phyloP scores from a whole-genome alignment of 2,329 filamentous ascomycete genomes.

The Cryphonectria japonica region DNA sequence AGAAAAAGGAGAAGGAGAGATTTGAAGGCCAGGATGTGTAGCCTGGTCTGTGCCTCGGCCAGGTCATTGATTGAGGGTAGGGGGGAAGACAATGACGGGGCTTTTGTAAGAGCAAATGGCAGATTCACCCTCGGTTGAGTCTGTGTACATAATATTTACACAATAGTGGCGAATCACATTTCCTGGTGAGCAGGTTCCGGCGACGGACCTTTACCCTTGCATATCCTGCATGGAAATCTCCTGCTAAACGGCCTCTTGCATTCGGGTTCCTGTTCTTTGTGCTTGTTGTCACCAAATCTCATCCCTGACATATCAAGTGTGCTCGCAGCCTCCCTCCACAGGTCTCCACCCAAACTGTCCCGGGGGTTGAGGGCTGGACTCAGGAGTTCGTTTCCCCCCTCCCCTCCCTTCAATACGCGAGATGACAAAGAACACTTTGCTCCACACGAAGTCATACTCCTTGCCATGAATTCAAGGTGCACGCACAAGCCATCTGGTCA shows the following conservation, averaged over 20 bases:
- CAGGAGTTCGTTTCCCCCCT: neutral
- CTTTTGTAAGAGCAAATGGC: conserved; percentile 15
- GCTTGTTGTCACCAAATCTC: neutral
- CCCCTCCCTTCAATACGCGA: neutral
- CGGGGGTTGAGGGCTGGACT: neutral
- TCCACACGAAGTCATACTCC: neutral
- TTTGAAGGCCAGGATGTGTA: conserved; percentile 17
- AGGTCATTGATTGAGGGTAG: conserved; percentile 11
- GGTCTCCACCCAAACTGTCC: neutral
- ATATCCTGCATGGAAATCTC: conserved; percentile 10
- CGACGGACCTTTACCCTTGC: conserved; percentile 4
- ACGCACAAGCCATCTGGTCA: neutral
- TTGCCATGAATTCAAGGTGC: neutral
- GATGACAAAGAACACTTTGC: neutral
- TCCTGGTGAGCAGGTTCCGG: conserved; percentile 19
- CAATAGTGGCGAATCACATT: conserved; percentile 21
- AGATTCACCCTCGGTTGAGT: conserved; percentile 6
- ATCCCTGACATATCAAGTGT: neutral
- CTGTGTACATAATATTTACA: conserved; percentile 27
- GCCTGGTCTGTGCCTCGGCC: conserved; percentile 16
- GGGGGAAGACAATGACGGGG: neutral
- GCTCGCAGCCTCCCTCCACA: neutral
- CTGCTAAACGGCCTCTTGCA: conserved; percentile 10
- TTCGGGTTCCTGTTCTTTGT: neutral
- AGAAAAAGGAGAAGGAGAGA: conserved; percentile 10